Evolutionary conservation across 306 rosid genomes (phyloP).

Genomic region (Argentina anserina): DNA sequence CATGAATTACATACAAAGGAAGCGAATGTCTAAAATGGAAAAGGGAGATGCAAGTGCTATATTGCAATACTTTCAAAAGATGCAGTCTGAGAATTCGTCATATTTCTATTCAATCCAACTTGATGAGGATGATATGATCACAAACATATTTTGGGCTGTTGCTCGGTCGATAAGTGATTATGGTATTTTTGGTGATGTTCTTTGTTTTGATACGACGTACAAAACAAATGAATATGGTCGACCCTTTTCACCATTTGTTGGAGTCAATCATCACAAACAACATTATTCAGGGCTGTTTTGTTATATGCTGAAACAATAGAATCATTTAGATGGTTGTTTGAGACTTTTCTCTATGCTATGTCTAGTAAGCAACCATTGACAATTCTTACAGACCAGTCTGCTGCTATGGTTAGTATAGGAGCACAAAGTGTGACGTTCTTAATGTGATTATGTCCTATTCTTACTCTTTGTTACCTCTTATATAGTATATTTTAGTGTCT

Average conservation of each 20-base stretch:
- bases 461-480: too few species aligned
- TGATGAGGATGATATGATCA: not conserved
- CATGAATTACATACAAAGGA: not conserved
- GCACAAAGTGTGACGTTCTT: too few species aligned
- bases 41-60: not conserved
- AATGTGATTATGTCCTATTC: too few species aligned
- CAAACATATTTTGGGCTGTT: conserved; percentile 9
- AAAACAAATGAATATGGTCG: not conserved
- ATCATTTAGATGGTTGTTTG: conserved; percentile 5
- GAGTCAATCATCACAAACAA: conserved; percentile 10
- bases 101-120: not conserved
- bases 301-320: not conserved
- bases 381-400: conserved; percentile 7
- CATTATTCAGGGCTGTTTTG: not conserved
- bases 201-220: conserved; percentile 1
- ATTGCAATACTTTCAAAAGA: not conserved
- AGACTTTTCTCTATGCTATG: conserved; percentile 3
- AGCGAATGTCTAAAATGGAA: not conserved
- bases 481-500: too few species aligned
- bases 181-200: not conserved
- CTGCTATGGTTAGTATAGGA: too few species aligned
- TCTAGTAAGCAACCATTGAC: not conserved
- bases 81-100: not conserved
- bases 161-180: not conserved
- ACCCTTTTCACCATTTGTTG: not conserved